Evolutionary conservation across 2,329 filamentous ascomycete species (phyloP).

Genomic region (Harringtonia aguacate): DNA sequence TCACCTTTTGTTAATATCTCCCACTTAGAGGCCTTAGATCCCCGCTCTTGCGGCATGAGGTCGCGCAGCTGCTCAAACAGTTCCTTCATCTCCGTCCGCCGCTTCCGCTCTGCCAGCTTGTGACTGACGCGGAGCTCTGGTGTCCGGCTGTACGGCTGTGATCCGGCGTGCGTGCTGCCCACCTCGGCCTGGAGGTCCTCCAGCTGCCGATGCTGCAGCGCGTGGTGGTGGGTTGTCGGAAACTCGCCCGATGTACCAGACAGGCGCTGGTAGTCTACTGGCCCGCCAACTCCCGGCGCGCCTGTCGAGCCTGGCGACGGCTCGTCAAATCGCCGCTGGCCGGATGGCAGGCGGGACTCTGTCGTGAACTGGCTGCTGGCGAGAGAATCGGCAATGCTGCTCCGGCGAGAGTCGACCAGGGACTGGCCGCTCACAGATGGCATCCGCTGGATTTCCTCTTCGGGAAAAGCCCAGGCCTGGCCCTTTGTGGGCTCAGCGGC

Average conservation of each 20-base stretch:
- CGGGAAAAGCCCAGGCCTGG: slow-evolving; percentile 75
- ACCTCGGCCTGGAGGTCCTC: slow-evolving; percentile 55
- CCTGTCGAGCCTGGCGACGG: slow-evolving; percentile 55
- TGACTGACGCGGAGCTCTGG: slow-evolving; percentile 75
- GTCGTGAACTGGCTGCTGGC: slow-evolving; percentile 71
- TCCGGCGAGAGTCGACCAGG: slow-evolving; percentile 57
- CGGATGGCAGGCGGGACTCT: slow-evolving; percentile 60
- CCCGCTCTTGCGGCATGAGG: slow-evolving; percentile 68
- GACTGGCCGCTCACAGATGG: slow-evolving; percentile 34
- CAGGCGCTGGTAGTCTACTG: slow-evolving; percentile 32
- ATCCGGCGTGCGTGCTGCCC: slow-evolving; percentile 36
- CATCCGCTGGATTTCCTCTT: slow-evolving; percentile 50
- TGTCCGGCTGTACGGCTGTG: slow-evolving; percentile 71
- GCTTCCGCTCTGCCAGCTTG: slow-evolving; percentile 75
- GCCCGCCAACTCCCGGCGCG: slow-evolving; percentile 42
- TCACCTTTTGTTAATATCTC: slow-evolving; percentile 77
- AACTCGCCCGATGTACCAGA: slow-evolving; percentile 43
- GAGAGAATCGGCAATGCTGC: slow-evolving; percentile 66
- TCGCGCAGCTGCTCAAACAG: slow-evolving; percentile 72
- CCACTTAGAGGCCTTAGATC: slow-evolving; percentile 82
- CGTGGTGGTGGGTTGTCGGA: slow-evolving; percentile 59
- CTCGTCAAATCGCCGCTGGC: slow-evolving; percentile 64
- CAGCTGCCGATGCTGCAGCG: slow-evolving; percentile 63
- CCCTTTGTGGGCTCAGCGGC: slow-evolving; percentile 73
- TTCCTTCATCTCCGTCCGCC: slow-evolving; percentile 80